phyloP scores from a whole-genome alignment of 2,329 filamentous ascomycete species.

The Elsinoe necatrix region DNA sequence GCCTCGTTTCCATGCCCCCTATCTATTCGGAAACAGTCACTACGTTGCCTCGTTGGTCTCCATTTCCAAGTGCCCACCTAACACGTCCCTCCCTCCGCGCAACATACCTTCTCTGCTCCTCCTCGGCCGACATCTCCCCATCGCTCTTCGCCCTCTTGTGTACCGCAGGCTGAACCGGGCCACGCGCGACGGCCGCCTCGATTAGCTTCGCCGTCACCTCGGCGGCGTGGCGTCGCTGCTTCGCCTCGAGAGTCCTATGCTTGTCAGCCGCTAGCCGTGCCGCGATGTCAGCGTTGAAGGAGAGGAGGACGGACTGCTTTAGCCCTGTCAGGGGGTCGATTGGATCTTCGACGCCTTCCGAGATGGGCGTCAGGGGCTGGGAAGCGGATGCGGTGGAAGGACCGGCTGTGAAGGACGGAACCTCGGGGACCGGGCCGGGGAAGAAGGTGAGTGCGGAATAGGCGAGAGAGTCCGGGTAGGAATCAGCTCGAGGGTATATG shows the following conservation, averaged over 20 bases:
- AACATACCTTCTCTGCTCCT: background rate
- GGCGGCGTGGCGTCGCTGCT: background rate
- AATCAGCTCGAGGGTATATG: no score
- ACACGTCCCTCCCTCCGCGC: background rate
- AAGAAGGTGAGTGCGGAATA: background rate
- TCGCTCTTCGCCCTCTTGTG: background rate
- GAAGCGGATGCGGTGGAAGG: background rate
- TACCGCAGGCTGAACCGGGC: background rate
- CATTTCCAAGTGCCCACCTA: background rate
- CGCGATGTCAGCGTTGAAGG: background rate
- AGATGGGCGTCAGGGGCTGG: background rate
- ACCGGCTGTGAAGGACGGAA: background rate
- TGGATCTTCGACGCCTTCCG: background rate
- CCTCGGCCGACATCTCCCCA: background rate
- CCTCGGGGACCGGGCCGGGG: background rate
- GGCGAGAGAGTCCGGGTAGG: background rate
- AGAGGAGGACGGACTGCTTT: background rate
- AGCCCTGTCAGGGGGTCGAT: background rate
- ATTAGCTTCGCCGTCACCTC: background rate
- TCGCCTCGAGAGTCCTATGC: background rate
- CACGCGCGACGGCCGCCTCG: background rate
- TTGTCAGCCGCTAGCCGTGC: background rate
- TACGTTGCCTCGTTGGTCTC: background rate
- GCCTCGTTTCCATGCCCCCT: no score
- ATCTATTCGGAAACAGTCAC: no score